Base-by-base conservation (phyloP, 768 basidiomycete species). In the Phanerochaete carnosa region DNA sequence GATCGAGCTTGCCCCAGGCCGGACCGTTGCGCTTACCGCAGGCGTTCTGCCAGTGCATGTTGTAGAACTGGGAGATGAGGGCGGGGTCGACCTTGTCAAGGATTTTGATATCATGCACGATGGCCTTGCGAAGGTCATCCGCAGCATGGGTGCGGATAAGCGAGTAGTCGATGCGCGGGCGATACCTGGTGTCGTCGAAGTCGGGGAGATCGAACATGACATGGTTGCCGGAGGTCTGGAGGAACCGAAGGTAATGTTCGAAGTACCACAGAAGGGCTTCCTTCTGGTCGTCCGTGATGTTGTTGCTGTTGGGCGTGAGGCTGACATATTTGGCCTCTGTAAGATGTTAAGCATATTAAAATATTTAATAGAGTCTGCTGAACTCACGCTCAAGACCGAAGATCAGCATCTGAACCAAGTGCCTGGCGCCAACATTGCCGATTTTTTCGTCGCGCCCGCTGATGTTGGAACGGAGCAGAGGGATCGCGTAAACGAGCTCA, bases 21-120 rank as follows among this genome's bases (percentile, higher is more conserved):
- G 85, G 57, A 83, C 85, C 1, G 47, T 29, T 49, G 84, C 85
- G 16, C 82, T 82, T 60, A 68, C 74, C 1, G 84, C 85, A 2
- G 85, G 87, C 26, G 16, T 26, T 49, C 29, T 62, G 49, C 66
- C 66, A 67, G 13, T 39, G 32, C 15, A 52, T 50, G 15, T 57
- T 35, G 54, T 55, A 55, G 35, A 55, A 55, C 23, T 39, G 25
- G 3, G 54, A 55, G 4, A 55, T 33, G 33, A 43, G 33, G 19
- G n/a, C 35, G 22, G 23, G 15, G n/a, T 55, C 54, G 33, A 55
- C 16, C 22, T 37, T 35, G 37, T 33, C 54, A 22, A 55, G 54
- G 2, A 55, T 23, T 25, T 55, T 55, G 35, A 55, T 39, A 2
- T 55, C 54, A 12, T 28, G 32, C 37, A 25, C 25, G 22, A 26